Base-by-base conservation (phyloP, 2,329 filamentous ascomycete genomes). In the Dactylellina drechsleri region DNA sequence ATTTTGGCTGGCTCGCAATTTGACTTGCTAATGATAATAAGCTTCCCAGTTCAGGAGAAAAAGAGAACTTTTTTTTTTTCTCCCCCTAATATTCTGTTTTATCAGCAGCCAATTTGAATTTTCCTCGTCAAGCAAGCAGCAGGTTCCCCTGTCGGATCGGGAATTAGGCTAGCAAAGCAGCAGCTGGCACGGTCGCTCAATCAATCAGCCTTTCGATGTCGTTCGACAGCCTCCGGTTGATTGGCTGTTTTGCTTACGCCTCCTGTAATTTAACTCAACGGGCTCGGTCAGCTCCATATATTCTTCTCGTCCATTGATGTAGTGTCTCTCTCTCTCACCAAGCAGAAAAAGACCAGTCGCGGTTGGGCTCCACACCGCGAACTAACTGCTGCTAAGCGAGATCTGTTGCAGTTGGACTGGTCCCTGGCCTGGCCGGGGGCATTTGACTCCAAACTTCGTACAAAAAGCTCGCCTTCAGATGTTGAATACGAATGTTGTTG, bases 361-460 rank as follows among this genome's bases (percentile, higher is more conserved):
- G 31, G 31, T 36, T 36, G 5, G 31, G 31, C 10, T 36, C 31
- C 31, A 36, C 31, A 36, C 31, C 31, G 31, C 31, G 31, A 36
- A 36, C 31, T 36, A 23, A 23, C 23, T 23, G 23, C 23, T 23
- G 16, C 36, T 67, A 61, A 68, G 65, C 65, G 65, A 68, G 65
- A 31, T 54, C 57, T 28, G 56, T 56, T 54, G 36, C 45, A 13
- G 31, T 47, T 50, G 31, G 31, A 36, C 31, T 36, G 31, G 31
- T 7, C 31, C 31, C 31, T 36, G 31, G 10, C 31, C 31, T 36
- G 31, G 10, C 31, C 31, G 10, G 31, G 31, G 57, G 36, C 20
- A 36, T 54, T 23, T 23, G 52, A 54, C 12, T 23, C 28, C 26
- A 20, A 36, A 36, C 26, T 20, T 28, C 16, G 31, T 58, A 58